Evolutionary conservation across 2,329 filamentous ascomycete species (phyloP).

Genomic region (Mollisiaceae sp.): DNA sequence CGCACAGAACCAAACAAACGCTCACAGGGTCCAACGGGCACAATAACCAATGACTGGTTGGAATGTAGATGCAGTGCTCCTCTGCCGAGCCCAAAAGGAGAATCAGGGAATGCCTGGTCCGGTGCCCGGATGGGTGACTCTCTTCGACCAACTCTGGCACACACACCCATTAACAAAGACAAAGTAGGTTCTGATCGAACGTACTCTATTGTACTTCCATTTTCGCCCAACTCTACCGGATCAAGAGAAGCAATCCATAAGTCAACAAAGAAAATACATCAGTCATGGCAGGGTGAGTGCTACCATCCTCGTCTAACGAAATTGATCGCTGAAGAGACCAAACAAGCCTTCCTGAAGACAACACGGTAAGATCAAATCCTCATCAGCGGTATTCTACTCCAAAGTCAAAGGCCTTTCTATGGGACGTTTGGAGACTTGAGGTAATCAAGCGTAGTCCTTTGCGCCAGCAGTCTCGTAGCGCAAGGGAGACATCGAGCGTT

Average conservation of each 20-base stretch:
- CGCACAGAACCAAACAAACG: neutral
- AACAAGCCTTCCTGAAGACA: neutral
- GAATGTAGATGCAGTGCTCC: neutral
- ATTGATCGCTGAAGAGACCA: neutral
- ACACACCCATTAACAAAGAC: neutral
- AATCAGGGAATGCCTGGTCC: neutral
- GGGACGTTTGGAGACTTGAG: neutral
- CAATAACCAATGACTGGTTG: neutral
- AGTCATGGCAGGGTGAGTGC: neutral
- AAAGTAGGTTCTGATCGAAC: neutral
- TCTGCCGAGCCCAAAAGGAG: neutral
- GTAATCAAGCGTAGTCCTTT: neutral
- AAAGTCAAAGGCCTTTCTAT: neutral
- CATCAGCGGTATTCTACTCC: neutral
- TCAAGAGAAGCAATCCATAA: neutral
- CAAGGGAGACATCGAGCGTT: neutral
- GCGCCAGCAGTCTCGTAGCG: neutral
- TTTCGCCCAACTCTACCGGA: neutral
- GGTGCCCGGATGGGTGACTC: neutral
- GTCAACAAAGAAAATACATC: neutral
- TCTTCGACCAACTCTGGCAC: slow-evolving; percentile 1
- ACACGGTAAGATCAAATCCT: neutral
- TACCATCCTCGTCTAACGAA: neutral
- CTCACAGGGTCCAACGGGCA: neutral
- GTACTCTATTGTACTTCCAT: neutral